These are phyloP conservation scores for Microstroma glucosiphilum DNA, from an alignment of 1,284 basidiomycete species.

Conservation along the genomic window DNA sequence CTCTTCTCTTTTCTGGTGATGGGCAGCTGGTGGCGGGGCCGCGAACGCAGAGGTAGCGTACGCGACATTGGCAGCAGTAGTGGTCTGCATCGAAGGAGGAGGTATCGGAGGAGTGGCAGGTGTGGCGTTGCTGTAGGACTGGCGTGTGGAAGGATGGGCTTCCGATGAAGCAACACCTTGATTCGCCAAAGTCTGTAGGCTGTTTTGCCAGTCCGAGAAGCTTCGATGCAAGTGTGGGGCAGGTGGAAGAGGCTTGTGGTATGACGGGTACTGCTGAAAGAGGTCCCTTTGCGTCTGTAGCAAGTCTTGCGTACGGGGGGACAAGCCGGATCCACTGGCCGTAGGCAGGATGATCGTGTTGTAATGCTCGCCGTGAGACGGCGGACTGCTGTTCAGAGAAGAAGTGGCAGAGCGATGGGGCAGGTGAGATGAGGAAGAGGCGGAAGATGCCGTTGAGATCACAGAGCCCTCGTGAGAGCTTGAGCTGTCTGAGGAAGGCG, in stretches of 20 bases:
- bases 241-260: not conserved
- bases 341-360: not conserved
- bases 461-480: no score
- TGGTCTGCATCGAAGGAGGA: not conserved
- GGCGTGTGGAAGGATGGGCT: not conserved
- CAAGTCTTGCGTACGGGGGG: not conserved
- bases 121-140: not conserved
- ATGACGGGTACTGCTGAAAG: not conserved
- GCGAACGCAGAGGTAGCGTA: not conserved
- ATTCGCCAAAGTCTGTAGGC: not conserved
- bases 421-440: not conserved
- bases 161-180: no score
- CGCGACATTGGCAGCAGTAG: not conserved
- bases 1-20: slow-evolving; percentile 2
- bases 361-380: not conserved
- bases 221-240: not conserved
- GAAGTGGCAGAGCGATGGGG: not conserved
- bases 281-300: not conserved
- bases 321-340: not conserved
- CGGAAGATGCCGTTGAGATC: not conserved
- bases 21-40: not conserved
- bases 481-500: not conserved
- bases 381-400: slow-evolving; percentile 3
- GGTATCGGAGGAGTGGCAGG: not conserved
- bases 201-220: slow-evolving; percentile 1